A percentile compares a stretch with the other conserved stretches of the same genome.
Conservation (phyloP, 2,329 filamentous ascomycete species). For the Taxawa tesnikishii region DNA sequence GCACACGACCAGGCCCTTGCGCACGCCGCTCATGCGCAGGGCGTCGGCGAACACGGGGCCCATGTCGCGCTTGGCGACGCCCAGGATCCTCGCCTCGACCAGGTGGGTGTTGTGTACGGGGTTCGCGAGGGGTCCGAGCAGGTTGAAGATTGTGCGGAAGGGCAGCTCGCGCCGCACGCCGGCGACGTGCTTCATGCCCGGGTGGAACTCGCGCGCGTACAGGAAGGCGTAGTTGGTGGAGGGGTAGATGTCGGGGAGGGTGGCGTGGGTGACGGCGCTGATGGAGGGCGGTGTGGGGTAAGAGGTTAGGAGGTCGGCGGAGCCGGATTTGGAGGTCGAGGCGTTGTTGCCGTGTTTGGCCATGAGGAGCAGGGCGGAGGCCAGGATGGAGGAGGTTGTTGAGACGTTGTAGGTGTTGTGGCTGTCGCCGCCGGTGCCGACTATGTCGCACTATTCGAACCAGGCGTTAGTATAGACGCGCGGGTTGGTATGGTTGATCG, state of each 20-base stretch:
- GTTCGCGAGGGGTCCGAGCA: constrained; percentile 85
- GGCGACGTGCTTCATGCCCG: constrained; percentile 82
- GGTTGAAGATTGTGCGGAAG: constrained; percentile 95
- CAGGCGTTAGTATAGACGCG: not conserved
- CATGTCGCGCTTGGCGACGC: constrained; percentile 77
- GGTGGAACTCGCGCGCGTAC: constrained; percentile 92
- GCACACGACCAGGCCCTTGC: constrained; percentile 82
- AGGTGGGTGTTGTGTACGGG: constrained; percentile 59
- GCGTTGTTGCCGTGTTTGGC: constrained; percentile 95
- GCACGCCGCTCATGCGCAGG: constrained; percentile 59
- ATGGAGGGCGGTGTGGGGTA: constrained; percentile 67
- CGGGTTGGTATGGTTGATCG: not conserved
- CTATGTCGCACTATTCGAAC: constrained; percentile 65
- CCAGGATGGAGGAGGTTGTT: constrained; percentile 86
- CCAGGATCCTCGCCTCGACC: constrained; percentile 85
- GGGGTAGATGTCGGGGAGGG: constrained; percentile 61
- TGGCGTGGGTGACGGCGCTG: constrained; percentile 57
- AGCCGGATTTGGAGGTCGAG: constrained; percentile 89
- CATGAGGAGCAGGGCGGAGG: constrained; percentile 70
- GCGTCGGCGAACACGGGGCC: constrained; percentile 84
- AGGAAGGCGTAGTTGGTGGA: constrained; percentile 87
- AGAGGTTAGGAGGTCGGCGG: constrained; percentile 75
- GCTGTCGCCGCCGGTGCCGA: constrained; percentile 89
- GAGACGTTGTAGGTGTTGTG: constrained; percentile 98
- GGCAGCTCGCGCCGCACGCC: constrained; percentile 77